Evolutionary conservation across 352 stramenopile species (phyloP), one percentile per base, ranked within the genome.

Genomic region (Globisporangium heterothallicum): DNA sequence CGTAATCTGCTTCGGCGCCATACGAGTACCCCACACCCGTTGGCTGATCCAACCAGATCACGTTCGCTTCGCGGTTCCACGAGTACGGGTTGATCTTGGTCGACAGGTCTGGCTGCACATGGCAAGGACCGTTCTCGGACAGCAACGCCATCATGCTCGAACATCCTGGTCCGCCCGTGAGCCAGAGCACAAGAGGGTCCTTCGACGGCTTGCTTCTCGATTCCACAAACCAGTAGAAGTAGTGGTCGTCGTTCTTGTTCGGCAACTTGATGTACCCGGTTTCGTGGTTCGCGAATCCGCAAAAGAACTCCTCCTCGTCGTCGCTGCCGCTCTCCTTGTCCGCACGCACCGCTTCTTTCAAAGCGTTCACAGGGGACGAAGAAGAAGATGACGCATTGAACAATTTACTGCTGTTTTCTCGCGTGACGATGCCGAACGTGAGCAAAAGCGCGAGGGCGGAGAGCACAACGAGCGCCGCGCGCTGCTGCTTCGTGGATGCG

Each of bases 151-250:
- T 56, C 47, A 74, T 61, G 41, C 61, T 73, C 27, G 64, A 76
- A 49, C 55, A 74, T 0, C 72, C 72, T 13, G 69, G 72, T 0
- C 72, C 72, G 12, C 69, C 72, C 2, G 59, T 73, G 26, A 82
- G 59, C 72, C 72, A 82, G n/a, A 82, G 54, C 6, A 80, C 56
- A 8, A 81, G 48, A 19, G 70, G 70, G n/a, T 72, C 70, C 14
- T 50, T 56, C 19, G 26, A 38, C 5, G 64, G 56, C n/a, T 54
- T 50, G 34, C 40, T 49, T 4, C 62, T 50, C 12, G 69, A 74
- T 45, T 77, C 66, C 22, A 78, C 62, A 49, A 66, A 74, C 72
- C 72, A 82, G 55, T 82, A 82, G 45, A 82, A 82, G 56, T 80
- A 80, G 40, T 77, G 49, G 42, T 70, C 68, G 53, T 80, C 64